These are phyloP conservation scores for Fusarium sacchari DNA, from an alignment of 2,329 filamentous ascomycete species.

Conservation along the genomic window DNA sequence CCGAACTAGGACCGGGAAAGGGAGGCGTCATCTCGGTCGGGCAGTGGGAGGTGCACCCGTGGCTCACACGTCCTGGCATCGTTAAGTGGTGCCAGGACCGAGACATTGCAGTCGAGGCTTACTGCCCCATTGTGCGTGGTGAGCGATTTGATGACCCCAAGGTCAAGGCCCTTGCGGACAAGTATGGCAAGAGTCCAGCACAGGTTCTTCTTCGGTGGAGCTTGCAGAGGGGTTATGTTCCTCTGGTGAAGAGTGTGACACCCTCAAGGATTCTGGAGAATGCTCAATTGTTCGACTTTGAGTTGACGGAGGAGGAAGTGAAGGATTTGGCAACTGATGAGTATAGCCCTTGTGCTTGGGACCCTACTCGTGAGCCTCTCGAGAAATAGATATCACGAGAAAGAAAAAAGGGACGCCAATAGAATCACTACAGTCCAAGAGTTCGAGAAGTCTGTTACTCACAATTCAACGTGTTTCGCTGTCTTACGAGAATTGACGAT, in stretches of 20 bases:
- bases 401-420: background rate
- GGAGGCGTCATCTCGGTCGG: conserved; percentile 82
- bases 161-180: conserved; percentile 72
- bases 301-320: conserved; percentile 64
- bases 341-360: conserved; percentile 67
- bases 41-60: conserved; percentile 91
- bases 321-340: conserved; percentile 59
- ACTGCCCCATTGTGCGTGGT: conserved; percentile 71
- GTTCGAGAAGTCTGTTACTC: no score
- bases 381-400: conserved; percentile 48
- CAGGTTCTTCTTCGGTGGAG: conserved; percentile 86
- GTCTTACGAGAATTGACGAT: background rate
- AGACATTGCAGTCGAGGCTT: conserved; percentile 71
- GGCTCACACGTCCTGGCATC: conserved; percentile 83
- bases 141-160: conserved; percentile 75
- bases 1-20: conserved; percentile 68
- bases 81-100: conserved; percentile 77
- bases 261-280: conserved; percentile 74
- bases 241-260: conserved; percentile 79
- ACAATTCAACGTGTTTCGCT: background rate
- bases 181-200: conserved; percentile 77
- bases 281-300: conserved; percentile 64
- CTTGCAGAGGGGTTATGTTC: conserved; percentile 79
- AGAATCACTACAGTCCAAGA: background rate
- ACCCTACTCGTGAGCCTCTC: conserved; percentile 61